Evolutionary conservation across 345 rosid species (phyloP).

Genomic region (Capsella bursapastoris): DNA sequence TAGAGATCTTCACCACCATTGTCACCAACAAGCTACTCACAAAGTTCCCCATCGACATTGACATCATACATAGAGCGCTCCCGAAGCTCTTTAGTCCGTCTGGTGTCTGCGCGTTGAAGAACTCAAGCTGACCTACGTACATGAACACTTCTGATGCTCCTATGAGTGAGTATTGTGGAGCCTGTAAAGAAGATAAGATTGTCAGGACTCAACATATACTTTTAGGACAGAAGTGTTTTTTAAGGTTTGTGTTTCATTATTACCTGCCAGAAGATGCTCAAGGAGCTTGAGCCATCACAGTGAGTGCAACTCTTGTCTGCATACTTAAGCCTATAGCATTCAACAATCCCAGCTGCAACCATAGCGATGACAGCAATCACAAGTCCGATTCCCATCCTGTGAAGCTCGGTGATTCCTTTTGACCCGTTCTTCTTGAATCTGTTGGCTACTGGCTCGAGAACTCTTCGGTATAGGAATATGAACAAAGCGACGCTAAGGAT

Average conservation of each 20-base stretch:
- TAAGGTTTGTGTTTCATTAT: not conserved
- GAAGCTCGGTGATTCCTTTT: conserved; percentile 83
- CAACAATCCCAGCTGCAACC: conserved; percentile 88
- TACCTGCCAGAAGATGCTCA: conserved; percentile 99
- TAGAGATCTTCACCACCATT: conserved; percentile 92
- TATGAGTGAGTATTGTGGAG: conserved; percentile 85
- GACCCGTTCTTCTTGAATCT: conserved; percentile 56
- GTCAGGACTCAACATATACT: conserved; percentile 1
- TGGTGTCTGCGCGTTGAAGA: conserved; percentile 97
- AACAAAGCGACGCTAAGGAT: conserved; percentile 86
- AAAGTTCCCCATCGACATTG: conserved; percentile 96
- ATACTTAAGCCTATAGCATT: conserved; percentile 72
- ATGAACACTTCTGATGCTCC: conserved; percentile 99
- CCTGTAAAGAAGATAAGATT: conserved; percentile 46
- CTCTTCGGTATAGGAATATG: conserved; percentile 82
- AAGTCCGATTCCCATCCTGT: conserved; percentile 96
- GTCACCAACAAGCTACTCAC: conserved; percentile 94
- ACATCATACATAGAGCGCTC: conserved; percentile 94
- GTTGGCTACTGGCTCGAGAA: conserved; percentile 72
- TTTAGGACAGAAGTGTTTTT: not conserved
- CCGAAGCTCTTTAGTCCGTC: conserved; percentile 95
- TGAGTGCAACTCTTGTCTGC: conserved; percentile 68
- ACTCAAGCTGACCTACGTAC: conserved; percentile 96
- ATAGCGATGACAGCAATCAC: conserved; percentile 91
- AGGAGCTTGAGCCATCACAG: conserved; percentile 90